These are phyloP conservation scores for Zymoseptoria pseudotritici DNA, from an alignment of 2,329 filamentous ascomycete species.

Conservation along the genomic window DNA sequence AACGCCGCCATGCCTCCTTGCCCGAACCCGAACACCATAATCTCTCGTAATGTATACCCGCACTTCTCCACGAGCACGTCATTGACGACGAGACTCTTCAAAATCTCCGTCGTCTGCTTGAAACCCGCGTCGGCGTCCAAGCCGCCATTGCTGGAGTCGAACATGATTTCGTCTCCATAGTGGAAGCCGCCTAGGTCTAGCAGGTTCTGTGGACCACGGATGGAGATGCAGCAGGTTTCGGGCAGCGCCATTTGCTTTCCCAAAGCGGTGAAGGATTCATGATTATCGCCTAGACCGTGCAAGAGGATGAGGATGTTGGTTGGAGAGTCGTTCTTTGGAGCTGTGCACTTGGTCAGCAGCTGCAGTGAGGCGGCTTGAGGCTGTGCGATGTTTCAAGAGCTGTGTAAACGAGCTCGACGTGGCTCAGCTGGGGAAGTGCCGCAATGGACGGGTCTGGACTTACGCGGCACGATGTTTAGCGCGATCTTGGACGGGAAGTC, in stretches of 20 bases:
- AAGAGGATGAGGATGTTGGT: conserved; percentile 73
- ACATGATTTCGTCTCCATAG: conserved; percentile 54
- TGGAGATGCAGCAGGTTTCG: conserved; percentile 66
- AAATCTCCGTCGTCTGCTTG: conserved; percentile 33
- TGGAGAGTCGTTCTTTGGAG: conserved; percentile 48
- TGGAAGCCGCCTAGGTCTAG: conserved; percentile 60
- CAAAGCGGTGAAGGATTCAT: conserved; percentile 60
- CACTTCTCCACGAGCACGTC: conserved; percentile 43
- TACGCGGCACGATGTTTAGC: conserved; percentile 40
- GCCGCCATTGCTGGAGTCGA: conserved; percentile 45
- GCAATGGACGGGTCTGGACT: conserved; percentile 20
- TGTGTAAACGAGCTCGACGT: not conserved
- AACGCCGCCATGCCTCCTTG: conserved; percentile 52
- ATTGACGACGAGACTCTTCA: conserved; percentile 39
- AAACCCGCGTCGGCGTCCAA: conserved; percentile 52
- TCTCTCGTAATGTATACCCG: conserved; percentile 42
- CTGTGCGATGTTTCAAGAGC: not conserved
- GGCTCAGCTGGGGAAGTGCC: not conserved
- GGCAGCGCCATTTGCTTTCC: conserved; percentile 64
- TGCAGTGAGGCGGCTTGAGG: not conserved
- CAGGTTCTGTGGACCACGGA: conserved; percentile 63
- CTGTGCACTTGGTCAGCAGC: conserved; percentile 21
- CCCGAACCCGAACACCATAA: conserved; percentile 49
- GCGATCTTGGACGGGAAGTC: conserved; percentile 38
- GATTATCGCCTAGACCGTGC: conserved; percentile 75